A percentile compares a stretch with the other conserved stretches of the same genome.
phyloP scores from a whole-genome alignment of 148 eudicot genomes.

The Tetragonia tetragonoides region DNA sequence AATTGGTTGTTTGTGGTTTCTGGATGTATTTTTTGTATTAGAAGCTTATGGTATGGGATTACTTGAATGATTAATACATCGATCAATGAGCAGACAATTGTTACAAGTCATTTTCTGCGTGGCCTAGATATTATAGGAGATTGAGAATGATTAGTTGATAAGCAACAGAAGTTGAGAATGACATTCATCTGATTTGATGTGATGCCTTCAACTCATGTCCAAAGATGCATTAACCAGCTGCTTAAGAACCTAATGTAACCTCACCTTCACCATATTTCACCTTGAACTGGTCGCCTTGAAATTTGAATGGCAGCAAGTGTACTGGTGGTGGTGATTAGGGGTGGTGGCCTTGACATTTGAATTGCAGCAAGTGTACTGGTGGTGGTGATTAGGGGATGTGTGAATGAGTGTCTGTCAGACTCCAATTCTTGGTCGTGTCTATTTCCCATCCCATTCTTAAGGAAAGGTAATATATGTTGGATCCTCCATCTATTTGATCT shows the following conservation, averaged over 20 bases:
- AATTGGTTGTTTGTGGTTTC: background rate
- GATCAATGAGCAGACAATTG: background rate
- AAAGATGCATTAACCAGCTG: background rate
- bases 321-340: too few species aligned
- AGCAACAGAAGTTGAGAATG: background rate
- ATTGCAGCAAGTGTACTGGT: too few species aligned
- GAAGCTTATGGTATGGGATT: background rate
- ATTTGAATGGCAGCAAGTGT: too few species aligned
- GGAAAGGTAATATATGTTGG: too few species aligned
- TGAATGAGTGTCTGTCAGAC: too few species aligned
- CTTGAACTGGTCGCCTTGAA: too few species aligned
- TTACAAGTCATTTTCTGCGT: background rate
- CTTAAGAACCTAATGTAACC: background rate
- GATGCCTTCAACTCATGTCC: background rate
- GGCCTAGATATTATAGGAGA: background rate
- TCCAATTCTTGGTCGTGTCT: too few species aligned
- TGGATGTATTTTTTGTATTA: background rate
- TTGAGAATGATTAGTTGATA: background rate
- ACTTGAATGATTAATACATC: background rate
- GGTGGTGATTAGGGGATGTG: too few species aligned
- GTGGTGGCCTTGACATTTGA: too few species aligned
- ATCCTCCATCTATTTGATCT: too few species aligned
- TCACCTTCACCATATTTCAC: background rate
- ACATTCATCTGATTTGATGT: background rate
- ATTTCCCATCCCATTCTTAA: too few species aligned